Conservation (phyloP, 2,329 filamentous ascomycete species). For the Fusarium anthophilum region DNA sequence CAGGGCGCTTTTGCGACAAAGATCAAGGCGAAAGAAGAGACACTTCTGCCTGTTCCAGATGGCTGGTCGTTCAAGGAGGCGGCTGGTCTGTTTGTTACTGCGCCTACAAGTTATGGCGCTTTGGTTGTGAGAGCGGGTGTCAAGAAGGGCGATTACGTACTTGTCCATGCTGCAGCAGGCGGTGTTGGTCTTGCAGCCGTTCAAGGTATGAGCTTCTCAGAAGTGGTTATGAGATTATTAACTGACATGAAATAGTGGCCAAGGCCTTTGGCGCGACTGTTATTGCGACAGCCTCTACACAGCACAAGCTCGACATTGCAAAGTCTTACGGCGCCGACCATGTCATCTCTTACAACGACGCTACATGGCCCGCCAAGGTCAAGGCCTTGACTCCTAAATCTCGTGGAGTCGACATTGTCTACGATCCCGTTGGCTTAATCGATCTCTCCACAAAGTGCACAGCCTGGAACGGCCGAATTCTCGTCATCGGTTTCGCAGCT, state of each 20-base stretch:
- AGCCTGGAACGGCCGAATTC: slow-evolving; percentile 88
- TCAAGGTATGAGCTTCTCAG: slow-evolving; percentile 61
- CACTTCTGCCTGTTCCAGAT: slow-evolving; percentile 76
- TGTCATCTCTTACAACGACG: slow-evolving; percentile 77
- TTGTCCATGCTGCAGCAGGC: slow-evolving; percentile 91
- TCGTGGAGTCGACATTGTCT: slow-evolving; percentile 87
- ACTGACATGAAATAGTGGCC: slow-evolving; percentile 64
- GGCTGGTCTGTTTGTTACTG: slow-evolving; percentile 90
- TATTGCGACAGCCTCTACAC: slow-evolving; percentile 87
- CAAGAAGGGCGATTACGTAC: slow-evolving; percentile 82
- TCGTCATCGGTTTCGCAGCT: slow-evolving; percentile 87
- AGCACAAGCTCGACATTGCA: slow-evolving; percentile 83
- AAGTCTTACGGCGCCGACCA: slow-evolving; percentile 85
- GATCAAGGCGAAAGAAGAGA: slow-evolving; percentile 71
- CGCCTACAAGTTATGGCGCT: slow-evolving; percentile 87
- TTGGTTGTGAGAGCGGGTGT: slow-evolving; percentile 81
- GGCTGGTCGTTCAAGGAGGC: slow-evolving; percentile 88
- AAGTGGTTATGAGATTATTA: fast-evolving
- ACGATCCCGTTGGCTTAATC: slow-evolving; percentile 91
- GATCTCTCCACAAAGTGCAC: slow-evolving; percentile 90
- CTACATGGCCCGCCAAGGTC: slow-evolving; percentile 72
- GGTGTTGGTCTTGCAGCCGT: slow-evolving; percentile 92
- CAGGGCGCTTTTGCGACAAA: slow-evolving; percentile 90
- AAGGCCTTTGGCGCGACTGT: slow-evolving; percentile 92
- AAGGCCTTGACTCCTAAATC: slow-evolving; percentile 79